These are phyloP conservation scores for Sclerotinia spermophila DNA, from an alignment of 2,329 filamentous ascomycete species.

Conservation along the genomic window DNA sequence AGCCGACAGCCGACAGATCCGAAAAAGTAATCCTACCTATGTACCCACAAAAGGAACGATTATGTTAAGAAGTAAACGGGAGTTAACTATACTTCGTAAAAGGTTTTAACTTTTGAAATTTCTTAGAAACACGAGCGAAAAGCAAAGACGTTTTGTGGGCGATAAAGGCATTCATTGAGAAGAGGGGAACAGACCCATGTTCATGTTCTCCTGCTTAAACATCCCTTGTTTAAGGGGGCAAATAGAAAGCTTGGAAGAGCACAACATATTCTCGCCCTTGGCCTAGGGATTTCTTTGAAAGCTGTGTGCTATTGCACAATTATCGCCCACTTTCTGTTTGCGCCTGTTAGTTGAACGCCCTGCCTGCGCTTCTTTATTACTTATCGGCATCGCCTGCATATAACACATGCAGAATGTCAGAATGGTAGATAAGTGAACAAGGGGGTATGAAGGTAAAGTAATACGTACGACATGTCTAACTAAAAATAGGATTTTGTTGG, in stretches of 20 bases:
- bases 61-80: too few relatives aligned
- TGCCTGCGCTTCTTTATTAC: background rate
- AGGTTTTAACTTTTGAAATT: background rate
- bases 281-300: background rate
- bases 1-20: background rate
- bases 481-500: background rate
- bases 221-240: conserved; percentile 1
- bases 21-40: background rate
- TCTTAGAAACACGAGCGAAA: background rate
- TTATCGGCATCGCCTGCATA: background rate
- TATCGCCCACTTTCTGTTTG: conserved; percentile 5
- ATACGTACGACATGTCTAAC: background rate
- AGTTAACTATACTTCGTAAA: background rate
- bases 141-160: background rate
- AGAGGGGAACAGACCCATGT: background rate
- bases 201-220: background rate
- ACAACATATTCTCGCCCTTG: conserved; percentile 6
- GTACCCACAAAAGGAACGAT: conserved; percentile 15
- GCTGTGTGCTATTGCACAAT: conserved; percentile 5
- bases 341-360: background rate
- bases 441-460: background rate
- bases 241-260: background rate
- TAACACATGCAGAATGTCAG: conserved; percentile 6
- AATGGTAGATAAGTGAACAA: background rate
- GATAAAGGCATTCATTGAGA: background rate